Conservation (phyloP, 208 protist genomes). For the Leptomonas seymouri region DNA sequence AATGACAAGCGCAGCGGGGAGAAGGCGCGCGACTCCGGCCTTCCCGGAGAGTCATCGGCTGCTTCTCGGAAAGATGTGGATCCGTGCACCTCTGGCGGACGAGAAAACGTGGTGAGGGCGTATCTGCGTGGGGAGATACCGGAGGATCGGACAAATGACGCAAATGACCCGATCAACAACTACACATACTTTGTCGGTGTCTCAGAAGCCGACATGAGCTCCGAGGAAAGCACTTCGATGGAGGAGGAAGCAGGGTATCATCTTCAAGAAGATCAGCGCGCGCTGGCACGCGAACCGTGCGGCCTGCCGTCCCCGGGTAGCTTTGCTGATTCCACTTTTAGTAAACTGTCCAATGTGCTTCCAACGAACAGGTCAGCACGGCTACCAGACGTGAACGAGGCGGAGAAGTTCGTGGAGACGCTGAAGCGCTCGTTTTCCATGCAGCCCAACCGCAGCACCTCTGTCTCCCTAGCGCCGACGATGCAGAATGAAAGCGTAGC, state of each 20-base stretch:
- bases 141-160: conserved; percentile 5
- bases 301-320: conserved; percentile 15
- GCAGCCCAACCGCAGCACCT: conserved; percentile 6
- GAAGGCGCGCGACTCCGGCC: neutral
- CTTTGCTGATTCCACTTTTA: neutral
- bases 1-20: neutral
- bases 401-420: conserved; percentile 25
- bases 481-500: neutral
- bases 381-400: conserved; percentile 3
- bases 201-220: neutral
- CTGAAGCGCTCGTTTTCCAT: conserved; percentile 25
- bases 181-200: conserved; percentile 41
- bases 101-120: neutral
- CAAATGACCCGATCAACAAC: conserved; percentile 42
- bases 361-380: conserved; percentile 8
- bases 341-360: neutral
- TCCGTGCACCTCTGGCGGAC: neutral
- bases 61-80: neutral
- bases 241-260: too few relatives aligned
- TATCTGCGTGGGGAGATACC: conserved; percentile 19
- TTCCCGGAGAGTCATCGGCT: neutral
- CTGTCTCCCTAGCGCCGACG: neutral
- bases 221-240: too few relatives aligned
- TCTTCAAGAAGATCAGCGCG: neutral
- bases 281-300: neutral